These are phyloP conservation scores for Clathrospora elynae DNA, from an alignment of 2,329 filamentous ascomycete genomes.

Conservation along the genomic window DNA sequence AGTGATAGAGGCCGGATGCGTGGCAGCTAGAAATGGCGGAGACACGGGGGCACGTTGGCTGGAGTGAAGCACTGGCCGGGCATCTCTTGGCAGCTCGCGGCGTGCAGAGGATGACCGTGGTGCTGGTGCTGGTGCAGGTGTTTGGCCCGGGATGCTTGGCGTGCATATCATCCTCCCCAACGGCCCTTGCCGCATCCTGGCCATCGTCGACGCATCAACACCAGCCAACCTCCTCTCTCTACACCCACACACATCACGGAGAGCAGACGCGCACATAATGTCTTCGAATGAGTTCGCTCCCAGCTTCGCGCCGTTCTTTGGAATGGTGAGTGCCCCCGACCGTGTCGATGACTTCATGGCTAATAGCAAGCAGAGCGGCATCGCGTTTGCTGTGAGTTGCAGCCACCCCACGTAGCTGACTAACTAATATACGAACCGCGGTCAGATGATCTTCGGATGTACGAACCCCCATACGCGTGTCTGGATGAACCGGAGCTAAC, in stretches of 20 bases:
- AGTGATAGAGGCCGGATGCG: conserved; percentile 9
- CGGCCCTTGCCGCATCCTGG: conserved; percentile 7
- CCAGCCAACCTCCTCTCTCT: conserved; percentile 6
- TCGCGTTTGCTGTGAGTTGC: conserved; percentile 66
- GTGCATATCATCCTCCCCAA: conserved; percentile 14
- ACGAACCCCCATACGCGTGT: conserved; percentile 47
- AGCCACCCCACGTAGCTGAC: conserved; percentile 9
- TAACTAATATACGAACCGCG: conserved; percentile 30
- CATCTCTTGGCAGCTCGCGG: conserved; percentile 17
- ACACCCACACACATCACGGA: background rate
- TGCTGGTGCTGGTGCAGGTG: conserved; percentile 10
- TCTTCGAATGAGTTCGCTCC: conserved; percentile 56
- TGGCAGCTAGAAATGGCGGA: conserved; percentile 13
- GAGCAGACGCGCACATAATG: conserved; percentile 20
- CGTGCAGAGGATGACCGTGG: conserved; percentile 18
- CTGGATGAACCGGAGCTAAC: conserved; percentile 25
- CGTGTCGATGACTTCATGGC: conserved; percentile 36
- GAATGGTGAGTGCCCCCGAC: conserved; percentile 68
- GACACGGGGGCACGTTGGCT: conserved; percentile 9
- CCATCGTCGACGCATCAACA: conserved; percentile 15
- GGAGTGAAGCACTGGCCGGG: conserved; percentile 14
- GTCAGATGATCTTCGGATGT: conserved; percentile 80
- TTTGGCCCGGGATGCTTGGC: conserved; percentile 18
- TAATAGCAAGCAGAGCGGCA: conserved; percentile 66
- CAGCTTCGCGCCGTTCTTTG: conserved; percentile 85